Percentiles rank a stretch among this genome's conserved stretches.
phyloP scores from a whole-genome alignment of 2,329 filamentous ascomycete species.

The Penicillium sp. region DNA sequence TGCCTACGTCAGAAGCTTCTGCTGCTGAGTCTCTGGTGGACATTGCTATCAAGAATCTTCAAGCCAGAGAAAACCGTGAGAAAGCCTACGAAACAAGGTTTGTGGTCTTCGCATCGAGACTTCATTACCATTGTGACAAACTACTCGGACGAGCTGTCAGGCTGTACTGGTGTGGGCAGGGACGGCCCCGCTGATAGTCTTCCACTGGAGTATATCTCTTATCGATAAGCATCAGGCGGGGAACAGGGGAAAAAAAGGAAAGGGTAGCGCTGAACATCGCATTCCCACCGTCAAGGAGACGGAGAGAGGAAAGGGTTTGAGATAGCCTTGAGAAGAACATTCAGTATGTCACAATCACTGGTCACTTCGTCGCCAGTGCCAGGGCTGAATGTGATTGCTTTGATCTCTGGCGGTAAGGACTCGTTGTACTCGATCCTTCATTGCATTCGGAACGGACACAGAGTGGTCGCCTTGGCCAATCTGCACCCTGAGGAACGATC shows the following conservation, averaged over 20 bases:
- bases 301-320: background rate
- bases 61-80: too few relatives aligned
- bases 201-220: background rate
- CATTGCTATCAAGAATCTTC: too few relatives aligned
- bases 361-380: conserved; percentile 19
- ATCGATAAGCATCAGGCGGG: conserved; percentile 1
- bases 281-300: too few relatives aligned
- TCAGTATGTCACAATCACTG: conserved; percentile 30
- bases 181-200: too few relatives aligned
- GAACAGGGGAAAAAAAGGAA: conserved; percentile 1
- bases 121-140: too few relatives aligned
- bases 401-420: conserved; percentile 96
- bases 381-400: conserved; percentile 68
- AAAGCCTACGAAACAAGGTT: too few relatives aligned
- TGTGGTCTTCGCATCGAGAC: too few relatives aligned
- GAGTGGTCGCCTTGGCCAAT: conserved; percentile 82
- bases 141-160: background rate
- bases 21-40: too few relatives aligned
- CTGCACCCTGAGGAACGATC: conserved; percentile 55
- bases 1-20: too few relatives aligned
- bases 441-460: conserved; percentile 78
- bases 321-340: background rate
- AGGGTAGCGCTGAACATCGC: background rate
- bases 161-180: background rate
- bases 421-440: conserved; percentile 91